Percentiles rank a stretch among this genome's conserved stretches.
phyloP scores from a whole-genome alignment of 441 rosid species.

The Raphanus hybrid region DNA sequence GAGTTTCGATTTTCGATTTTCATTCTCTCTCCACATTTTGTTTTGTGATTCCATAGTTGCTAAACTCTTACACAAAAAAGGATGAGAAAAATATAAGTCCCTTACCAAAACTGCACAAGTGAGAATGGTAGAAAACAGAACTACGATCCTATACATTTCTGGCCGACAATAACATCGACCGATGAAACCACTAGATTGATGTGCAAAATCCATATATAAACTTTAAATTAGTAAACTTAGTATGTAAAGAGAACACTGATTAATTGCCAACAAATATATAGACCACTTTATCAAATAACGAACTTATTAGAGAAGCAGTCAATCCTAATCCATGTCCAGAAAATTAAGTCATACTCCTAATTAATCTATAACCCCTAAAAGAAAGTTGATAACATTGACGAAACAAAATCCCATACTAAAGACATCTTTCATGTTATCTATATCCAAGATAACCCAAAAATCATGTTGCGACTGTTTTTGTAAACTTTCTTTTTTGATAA shows the following conservation, averaged over 20 bases:
- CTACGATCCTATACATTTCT: neutral
- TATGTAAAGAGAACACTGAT: neutral
- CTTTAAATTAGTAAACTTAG: neutral
- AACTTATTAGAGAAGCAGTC: neutral
- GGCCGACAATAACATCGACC: neutral
- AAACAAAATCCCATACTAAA: neutral
- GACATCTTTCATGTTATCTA: neutral
- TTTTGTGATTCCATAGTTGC: slow-evolving; percentile 3
- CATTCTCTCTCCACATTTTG: neutral
- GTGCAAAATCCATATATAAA: neutral
- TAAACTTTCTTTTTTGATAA: neutral
- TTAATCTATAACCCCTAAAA: neutral
- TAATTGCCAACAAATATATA: neutral
- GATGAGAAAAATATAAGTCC: neutral
- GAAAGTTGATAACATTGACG: neutral
- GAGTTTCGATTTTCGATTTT: neutral
- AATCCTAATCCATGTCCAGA: neutral
- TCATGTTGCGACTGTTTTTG: neutral
- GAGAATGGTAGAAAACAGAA: neutral
- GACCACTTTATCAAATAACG: neutral
- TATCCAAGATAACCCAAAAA: neutral
- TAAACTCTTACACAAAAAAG: neutral
- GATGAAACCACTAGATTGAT: neutral
- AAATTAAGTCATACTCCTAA: neutral
- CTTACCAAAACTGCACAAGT: neutral